Base-by-base conservation (phyloP, 2,329 filamentous ascomycete genomes). In the Chaetomiaceae sp. region DNA sequence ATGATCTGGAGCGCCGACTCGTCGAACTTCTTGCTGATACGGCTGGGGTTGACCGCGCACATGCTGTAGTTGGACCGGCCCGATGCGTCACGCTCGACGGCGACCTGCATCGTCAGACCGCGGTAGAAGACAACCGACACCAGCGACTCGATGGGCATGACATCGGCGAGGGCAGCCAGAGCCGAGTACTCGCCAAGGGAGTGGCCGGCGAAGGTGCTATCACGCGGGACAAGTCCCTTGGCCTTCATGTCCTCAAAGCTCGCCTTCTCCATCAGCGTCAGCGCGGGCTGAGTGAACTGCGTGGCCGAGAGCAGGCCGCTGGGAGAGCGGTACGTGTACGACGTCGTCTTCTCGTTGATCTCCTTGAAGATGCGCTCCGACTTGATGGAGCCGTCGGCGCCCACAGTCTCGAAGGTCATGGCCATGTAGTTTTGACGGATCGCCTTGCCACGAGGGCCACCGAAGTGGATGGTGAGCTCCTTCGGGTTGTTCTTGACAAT, bases 301-400 rank as follows among this genome's bases (percentile, higher is more conserved):
- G 93, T 99, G 4, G 95, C 93, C 33, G 93, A 99, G 34, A 99
- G 80, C 48, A 99, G 81, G 64, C 93, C 93, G 3, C 89, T 95
- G 1, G 93, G 93, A 12, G 93, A 99, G 53, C 87, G 83, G 78
- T 97, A 99, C 2, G 93, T 99, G 78, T 99, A 99, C 0, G 88
- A 97, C 5, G 87, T 88, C 2, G 92, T 97, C 66, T 79, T 85
- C 73, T 97, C 93, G 63, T 86, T 82, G 63, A 99, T 91, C 64
- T 95, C 91, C 77, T 99, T 97, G 81, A 99, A 99, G 67, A 99
- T 99, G 73, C 92, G 95, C 78, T 99, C 93, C 0, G 93, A 96
- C 73, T 96, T 97, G 75, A 96, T 90, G 31, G 82, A 82, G 21
- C 93, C 93, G 68, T 99, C 93, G 2, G 88, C 75, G 53, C 86